Percentiles rank a stretch among this genome's conserved stretches.
phyloP scores from a whole-genome alignment of 2,329 filamentous ascomycete species.

The Phyllosticta citriasiana region DNA sequence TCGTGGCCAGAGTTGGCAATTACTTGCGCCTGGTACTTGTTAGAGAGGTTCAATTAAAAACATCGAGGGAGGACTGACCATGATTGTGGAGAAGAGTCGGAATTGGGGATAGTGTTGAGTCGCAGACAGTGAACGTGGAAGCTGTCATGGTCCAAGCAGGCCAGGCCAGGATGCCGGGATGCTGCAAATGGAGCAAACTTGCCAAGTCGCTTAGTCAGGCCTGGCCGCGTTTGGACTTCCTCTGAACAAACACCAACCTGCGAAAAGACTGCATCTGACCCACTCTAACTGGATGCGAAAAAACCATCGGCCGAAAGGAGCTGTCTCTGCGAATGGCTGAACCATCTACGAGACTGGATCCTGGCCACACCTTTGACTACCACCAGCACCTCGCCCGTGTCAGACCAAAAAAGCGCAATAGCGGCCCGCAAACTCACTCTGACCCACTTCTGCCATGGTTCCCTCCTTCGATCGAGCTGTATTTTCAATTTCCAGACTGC shows the following conservation, averaged over 20 bases:
- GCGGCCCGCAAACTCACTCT: background rate
- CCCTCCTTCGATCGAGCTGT: background rate
- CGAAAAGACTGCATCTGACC: background rate
- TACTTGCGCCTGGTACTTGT: constrained; percentile 53
- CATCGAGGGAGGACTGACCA: constrained; percentile 9
- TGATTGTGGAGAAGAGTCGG: constrained; percentile 4
- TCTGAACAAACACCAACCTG: background rate
- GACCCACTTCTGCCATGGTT: background rate
- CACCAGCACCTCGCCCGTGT: background rate
- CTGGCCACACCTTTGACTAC: background rate
- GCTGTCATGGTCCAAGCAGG: constrained; percentile 1
- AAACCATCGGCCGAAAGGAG: background rate
- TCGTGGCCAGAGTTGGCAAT: constrained; percentile 85
- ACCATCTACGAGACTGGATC: background rate
- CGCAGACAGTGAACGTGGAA: constrained; percentile 9
- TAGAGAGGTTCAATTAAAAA: constrained; percentile 1
- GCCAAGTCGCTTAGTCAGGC: background rate
- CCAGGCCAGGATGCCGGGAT: background rate
- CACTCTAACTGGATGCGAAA: background rate
- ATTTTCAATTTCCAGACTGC: background rate
- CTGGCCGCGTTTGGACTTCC: background rate
- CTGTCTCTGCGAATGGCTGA: background rate
- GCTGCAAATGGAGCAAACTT: constrained; percentile 8
- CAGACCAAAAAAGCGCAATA: background rate
- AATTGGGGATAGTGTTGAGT: constrained; percentile 2